phyloP scores from a whole-genome alignment of 306 rosid genomes.

The Hippophae gyantsensis region DNA sequence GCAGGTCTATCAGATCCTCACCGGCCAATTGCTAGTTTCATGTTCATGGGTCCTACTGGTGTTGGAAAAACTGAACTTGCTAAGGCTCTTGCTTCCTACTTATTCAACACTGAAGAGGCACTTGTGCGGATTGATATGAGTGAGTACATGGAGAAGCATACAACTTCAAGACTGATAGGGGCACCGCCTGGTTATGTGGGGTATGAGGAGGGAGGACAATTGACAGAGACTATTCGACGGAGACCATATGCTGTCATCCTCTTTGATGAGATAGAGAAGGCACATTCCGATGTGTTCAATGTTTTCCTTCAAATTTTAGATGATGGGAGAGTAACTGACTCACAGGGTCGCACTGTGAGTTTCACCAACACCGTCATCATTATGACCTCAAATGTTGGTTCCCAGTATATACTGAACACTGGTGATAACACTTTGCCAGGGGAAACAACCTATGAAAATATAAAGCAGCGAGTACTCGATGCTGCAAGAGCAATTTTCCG shows the following conservation, averaged over 20 bases:
- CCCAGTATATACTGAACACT: conserved; percentile 74
- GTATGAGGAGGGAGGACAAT: conserved; percentile 95
- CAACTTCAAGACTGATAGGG: conserved; percentile 86
- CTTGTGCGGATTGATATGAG: conserved; percentile 97
- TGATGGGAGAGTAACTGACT: conserved; percentile 92
- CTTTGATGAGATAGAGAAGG: conserved; percentile 96
- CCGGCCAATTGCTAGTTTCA: conserved; percentile 95
- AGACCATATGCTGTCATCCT: conserved; percentile 87
- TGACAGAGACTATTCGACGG: conserved; percentile 86
- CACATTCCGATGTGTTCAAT: conserved; percentile 83
- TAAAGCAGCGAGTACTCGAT: conserved; percentile 81
- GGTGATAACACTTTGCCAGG: conserved; percentile 51
- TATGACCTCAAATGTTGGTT: conserved; percentile 97
- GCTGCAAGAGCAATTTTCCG: conserved; percentile 91
- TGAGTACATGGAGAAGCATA: conserved; percentile 96
- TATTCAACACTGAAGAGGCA: conserved; percentile 96
- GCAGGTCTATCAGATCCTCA: conserved; percentile 98
- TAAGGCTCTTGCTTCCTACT: conserved; percentile 84
- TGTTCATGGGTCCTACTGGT: conserved; percentile 99
- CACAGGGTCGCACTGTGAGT: conserved; percentile 90
- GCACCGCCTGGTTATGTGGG: conserved; percentile 99
- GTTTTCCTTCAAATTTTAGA: conserved; percentile 93
- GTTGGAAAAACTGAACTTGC: conserved; percentile 98
- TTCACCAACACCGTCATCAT: conserved; percentile 87
- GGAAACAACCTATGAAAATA: conserved; percentile 62